Base-by-base conservation (phyloP, 352 stramenopile genomes). In the Lagenidium sp. region DNA sequence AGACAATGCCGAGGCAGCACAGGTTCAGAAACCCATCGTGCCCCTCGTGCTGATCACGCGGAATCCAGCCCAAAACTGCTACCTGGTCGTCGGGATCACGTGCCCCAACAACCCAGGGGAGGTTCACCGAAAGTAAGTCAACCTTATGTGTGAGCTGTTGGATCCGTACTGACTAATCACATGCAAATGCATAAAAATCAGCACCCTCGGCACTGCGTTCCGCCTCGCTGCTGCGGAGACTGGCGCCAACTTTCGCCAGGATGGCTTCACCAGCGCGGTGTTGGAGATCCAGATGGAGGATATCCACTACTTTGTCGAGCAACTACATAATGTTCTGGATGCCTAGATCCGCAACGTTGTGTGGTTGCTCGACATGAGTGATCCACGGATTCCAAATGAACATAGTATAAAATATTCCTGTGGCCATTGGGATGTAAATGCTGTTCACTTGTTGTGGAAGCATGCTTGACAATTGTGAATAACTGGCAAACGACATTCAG, bases 241-340 rank as follows among this genome's bases (percentile, higher is more conserved):
- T 28, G 84, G 89, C 32, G 88, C 85, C 13, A 88, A 84, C 40
- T 97, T 97, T 62, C 65, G 73, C 35, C 94, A 98, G 58, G 92
- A 98, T 57, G 91, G 92, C 44, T 98, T 98, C 59, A 92, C 97
- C 46, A 96, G 82, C 41, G 91, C 95, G 29, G 91, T 98, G 4
- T 94, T 98, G 47, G 91, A 98, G 70, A 95, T 98, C 37, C 75
- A 87, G 45, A 93, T 82, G 39, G 78, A 94, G 37, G 83, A 97
- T 63, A 96, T 97, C 43, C 86, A 97, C 54, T 90, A 89, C 57
- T 98, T 98, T 62, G 79, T 98, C 53, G 94, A 98, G 63, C 88
- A 97, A 47, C 63, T 98, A 6, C 89, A 98, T 72, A 97, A 91
- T 52, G 70, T 90, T 18, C 59, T 95, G 11, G 82, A 95, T 51